Evolutionary conservation across 352 stramenopile genomes (phyloP).

Genomic region (Pythium vanterpoolii): DNA sequence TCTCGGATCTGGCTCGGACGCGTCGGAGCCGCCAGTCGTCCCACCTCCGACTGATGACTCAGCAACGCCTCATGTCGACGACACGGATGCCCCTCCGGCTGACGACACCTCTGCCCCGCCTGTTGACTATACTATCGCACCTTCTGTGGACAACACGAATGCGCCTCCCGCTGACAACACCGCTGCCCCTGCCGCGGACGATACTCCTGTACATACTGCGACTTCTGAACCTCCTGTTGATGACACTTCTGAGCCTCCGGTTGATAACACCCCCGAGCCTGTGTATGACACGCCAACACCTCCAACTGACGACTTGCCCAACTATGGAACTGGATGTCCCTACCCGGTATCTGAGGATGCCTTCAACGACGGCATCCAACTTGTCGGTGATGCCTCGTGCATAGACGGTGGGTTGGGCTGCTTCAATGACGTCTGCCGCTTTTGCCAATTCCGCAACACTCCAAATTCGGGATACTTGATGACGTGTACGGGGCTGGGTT

Average conservation of each 20-base stretch:
- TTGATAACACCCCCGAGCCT: neutral
- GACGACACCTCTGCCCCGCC: too few species aligned
- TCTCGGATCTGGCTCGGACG: neutral
- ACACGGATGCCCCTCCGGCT: too few species aligned
- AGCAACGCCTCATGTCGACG: too few species aligned
- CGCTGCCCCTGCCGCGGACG: neutral
- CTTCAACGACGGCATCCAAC: constrained; percentile 10
- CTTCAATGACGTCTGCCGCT: constrained; percentile 32
- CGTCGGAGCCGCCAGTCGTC: neutral
- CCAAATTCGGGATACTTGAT: constrained; percentile 21
- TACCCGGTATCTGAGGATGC: constrained; percentile 25
- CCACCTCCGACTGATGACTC: neutral
- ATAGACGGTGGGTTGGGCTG: constrained; percentile 22
- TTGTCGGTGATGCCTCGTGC: constrained; percentile 29
- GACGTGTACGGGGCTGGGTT: constrained; percentile 9
- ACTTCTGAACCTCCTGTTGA: neutral
- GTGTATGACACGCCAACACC: too few species aligned
- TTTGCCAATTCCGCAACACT: constrained; percentile 25
- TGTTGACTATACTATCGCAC: neutral
- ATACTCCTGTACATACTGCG: neutral
- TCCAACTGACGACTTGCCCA: neutral
- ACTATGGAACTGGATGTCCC: constrained; percentile 4
- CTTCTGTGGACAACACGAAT: neutral
- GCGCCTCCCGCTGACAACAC: neutral
- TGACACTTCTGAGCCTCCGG: neutral